Evolutionary conservation across 768 basidiomycete species (phyloP), one percentile per base, ranked within the genome.

Genomic region (Mycena floridula): DNA sequence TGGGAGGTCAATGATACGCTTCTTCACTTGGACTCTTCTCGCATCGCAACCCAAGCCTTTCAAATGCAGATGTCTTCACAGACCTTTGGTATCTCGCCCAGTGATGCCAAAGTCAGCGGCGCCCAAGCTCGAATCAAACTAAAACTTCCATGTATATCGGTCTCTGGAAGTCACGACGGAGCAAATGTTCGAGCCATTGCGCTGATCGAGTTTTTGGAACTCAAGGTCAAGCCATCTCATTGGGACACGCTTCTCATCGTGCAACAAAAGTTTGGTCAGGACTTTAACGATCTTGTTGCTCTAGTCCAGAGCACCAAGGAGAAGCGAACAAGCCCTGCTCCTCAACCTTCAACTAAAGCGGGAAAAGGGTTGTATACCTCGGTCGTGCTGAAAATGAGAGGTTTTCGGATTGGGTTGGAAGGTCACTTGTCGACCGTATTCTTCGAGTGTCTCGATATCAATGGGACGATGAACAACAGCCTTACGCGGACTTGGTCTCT

Each of bases 211-310:
- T 77, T 78, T 44, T 74, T 91, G 50, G 73, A 82, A 27, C 63
- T 89, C 46, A 83, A 76, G 55, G 72, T 93, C 46, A 90, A 87
- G 54, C 86, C 88, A 4, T 77, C 79, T 0, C 82, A 91, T 54
- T 83, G 88, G 79, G 91, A 94, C 56, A 87, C 85, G 4, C 60
- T 92, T 3, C 72, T 93, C 2, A 77, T 76, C 4, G 85, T 94
- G 7, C 90, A 91, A 55, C 86, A 89, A 50, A 91, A 91, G 56
- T 92, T 92, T 46, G 90, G 88, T 5, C 83, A 85, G 54, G 90
- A 93, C 62, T 87, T 92, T 61, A 84, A 85, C 50, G 90, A 93
- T 47, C 68, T 92, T 22, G 62, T 92, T 11, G 63, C 72, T 5
- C 59, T 92, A 40, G 69, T 89, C 25, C 75, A 77, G 49, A 73